A percentile compares a stretch with the other conserved stretches of the same genome.
These are phyloP conservation scores for Ophiostoma sp. DNA, from an alignment of 2,329 filamentous ascomycete species.

Conservation along the genomic window DNA sequence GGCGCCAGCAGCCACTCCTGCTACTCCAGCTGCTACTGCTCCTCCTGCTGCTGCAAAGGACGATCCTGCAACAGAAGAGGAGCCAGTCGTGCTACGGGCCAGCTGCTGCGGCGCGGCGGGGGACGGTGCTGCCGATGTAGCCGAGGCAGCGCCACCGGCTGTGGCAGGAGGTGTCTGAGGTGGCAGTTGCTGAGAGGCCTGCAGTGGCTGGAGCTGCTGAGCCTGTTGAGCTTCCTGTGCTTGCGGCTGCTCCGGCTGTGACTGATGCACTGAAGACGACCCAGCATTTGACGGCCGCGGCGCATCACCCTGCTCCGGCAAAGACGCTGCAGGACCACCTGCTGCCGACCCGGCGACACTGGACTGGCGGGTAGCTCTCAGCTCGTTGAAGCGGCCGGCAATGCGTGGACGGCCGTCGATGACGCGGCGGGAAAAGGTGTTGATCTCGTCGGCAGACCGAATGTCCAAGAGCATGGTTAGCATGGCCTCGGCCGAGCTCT, in stretches of 20 bases:
- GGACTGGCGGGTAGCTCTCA: constrained; percentile 41
- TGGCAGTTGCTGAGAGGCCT: neutral
- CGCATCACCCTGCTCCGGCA: constrained; percentile 32
- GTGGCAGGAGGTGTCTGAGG: constrained; percentile 10
- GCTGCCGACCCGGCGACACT: constrained; percentile 38
- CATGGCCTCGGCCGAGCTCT: constrained; percentile 73
- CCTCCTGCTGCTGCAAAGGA: neutral
- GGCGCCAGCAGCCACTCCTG: neutral
- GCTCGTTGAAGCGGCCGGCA: constrained; percentile 44
- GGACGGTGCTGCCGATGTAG: neutral
- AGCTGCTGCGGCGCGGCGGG: neutral
- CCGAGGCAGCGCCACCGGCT: neutral
- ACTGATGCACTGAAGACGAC: neutral
- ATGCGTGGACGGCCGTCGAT: constrained; percentile 48
- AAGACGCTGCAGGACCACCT: constrained; percentile 12
- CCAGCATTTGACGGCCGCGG: neutral
- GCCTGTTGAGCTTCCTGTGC: neutral
- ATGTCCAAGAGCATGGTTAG: constrained; percentile 83
- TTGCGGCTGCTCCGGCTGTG: neutral
- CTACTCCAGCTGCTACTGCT: neutral
- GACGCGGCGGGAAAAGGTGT: constrained; percentile 59
- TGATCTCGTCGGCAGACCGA: constrained; percentile 83
- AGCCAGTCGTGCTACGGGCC: neutral
- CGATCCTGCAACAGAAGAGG: neutral
- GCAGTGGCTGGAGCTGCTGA: neutral